Base-by-base conservation (phyloP, 768 basidiomycete genomes). In the Naganishia antarctica region DNA sequence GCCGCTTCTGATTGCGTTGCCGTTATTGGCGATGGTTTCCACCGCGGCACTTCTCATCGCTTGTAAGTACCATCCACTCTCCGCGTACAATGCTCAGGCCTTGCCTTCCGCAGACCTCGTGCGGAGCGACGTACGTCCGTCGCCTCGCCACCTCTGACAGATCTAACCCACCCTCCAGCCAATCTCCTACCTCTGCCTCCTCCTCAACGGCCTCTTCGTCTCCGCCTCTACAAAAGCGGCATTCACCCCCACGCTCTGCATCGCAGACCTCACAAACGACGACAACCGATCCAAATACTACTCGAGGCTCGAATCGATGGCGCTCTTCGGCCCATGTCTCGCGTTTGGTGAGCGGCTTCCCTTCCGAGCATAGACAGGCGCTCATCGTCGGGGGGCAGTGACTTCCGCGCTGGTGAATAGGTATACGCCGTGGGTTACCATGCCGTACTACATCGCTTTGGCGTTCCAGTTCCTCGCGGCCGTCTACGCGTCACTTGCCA, bases 361-460 rank as follows among this genome's bases (percentile, higher is more conserved):
- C 37, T 3, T 29, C 32, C 2, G n/a, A n/a, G n/a, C n/a, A n/a
- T n/a, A n/a, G n/a, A n/a, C n/a, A n/a, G n/a, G n/a, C n/a, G n/a
- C n/a, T n/a, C n/a, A n/a, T n/a, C n/a, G n/a, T n/a, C n/a, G n/a
- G n/a, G n/a, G n/a, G n/a, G n/a, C 50, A 70, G 70, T 74, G 31
- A 59, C 68, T 4, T 74, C 73, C 21, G 73, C 73, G 3, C 53
- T 74, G 3, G 59, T 65, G 40, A 72, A 69, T 7, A 50, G 73
- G 60, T 71, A 71, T 62, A 70, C 68, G 37, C 68, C 69, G 21
- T 64, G 64, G 50, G 57, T 68, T 47, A 64, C 67, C 16, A 64
- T 72, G 13, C 69, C 71, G 18, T 74, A 72, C 67, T 72, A 69
- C 61, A 68, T 74, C 45, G 71, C 73, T 1, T 64, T 74, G 9